These are phyloP conservation scores for Apiospora aurea DNA, from an alignment of 2,329 filamentous ascomycete genomes.

Conservation along the genomic window DNA sequence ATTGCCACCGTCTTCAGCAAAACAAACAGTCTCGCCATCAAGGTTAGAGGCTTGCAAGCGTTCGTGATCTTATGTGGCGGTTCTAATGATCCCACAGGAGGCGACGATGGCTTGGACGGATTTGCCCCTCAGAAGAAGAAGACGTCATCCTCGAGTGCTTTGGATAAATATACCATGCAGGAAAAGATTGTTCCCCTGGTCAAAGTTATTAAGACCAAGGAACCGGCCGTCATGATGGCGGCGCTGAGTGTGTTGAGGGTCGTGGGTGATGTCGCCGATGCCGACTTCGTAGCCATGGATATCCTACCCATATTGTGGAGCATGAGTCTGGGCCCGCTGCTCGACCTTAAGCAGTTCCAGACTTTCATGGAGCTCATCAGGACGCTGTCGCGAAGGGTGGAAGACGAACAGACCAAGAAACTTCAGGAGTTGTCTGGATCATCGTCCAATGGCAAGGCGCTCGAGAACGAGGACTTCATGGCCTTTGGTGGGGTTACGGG, in stretches of 20 bases:
- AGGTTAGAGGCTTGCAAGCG: slow-evolving; percentile 88
- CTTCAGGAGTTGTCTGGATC: slow-evolving; percentile 80
- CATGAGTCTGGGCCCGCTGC: slow-evolving; percentile 88
- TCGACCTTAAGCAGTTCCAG: slow-evolving; percentile 88
- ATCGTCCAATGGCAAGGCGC: slow-evolving; percentile 56
- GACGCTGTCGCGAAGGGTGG: slow-evolving; percentile 77
- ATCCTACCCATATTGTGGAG: slow-evolving; percentile 89
- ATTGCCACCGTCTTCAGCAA: slow-evolving; percentile 90
- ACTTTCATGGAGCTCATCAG: slow-evolving; percentile 91
- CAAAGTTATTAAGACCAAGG: slow-evolving; percentile 95
- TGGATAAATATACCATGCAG: slow-evolving; percentile 98
- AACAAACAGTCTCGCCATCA: slow-evolving; percentile 93
- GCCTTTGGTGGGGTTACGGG: slow-evolving; percentile 74
- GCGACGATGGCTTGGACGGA: slow-evolving; percentile 79
- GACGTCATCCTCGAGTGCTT: slow-evolving; percentile 73
- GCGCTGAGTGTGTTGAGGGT: slow-evolving; percentile 84
- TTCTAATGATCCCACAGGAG: slow-evolving; percentile 55
- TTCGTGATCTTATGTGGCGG: slow-evolving; percentile 91
- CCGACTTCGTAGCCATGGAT: slow-evolving; percentile 91
- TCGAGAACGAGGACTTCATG: slow-evolving; percentile 70
- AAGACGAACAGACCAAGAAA: slow-evolving; percentile 88
- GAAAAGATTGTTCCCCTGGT: slow-evolving; percentile 94
- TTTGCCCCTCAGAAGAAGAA: slow-evolving; percentile 65
- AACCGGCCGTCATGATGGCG: slow-evolving; percentile 97
- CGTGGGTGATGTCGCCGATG: slow-evolving; percentile 81